Conservation (phyloP, 2,329 filamentous ascomycete species). For the Coniochaeta hoffmannii region DNA sequence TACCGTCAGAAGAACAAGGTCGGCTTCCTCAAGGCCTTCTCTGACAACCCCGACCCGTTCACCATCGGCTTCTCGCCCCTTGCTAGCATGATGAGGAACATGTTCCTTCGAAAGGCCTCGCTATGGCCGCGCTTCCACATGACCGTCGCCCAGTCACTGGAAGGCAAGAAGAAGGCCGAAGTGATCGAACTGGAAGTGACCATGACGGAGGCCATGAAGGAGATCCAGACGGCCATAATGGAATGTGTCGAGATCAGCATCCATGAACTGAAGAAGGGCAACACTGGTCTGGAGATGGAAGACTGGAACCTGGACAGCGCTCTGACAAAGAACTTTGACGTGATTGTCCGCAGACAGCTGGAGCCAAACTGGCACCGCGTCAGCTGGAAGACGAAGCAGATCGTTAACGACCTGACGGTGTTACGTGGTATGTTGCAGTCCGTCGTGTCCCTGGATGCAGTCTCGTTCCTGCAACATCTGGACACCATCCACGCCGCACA, state of each 20-base stretch:
- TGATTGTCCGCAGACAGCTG: conserved; percentile 78
- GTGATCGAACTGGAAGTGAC: conserved; percentile 94
- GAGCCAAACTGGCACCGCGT: conserved; percentile 97
- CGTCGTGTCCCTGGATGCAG: conserved; percentile 78
- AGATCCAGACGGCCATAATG: conserved; percentile 89
- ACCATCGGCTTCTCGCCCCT: conserved; percentile 82
- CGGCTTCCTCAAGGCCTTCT: conserved; percentile 94
- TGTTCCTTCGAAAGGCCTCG: conserved; percentile 83
- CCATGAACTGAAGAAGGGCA: conserved; percentile 84
- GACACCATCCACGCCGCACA: conserved; percentile 92
- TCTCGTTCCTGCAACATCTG: conserved; percentile 85
- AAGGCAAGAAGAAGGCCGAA: conserved; percentile 88
- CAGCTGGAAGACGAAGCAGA: conserved; percentile 90
- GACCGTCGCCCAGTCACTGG: conserved; percentile 78
- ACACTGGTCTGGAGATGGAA: conserved; percentile 85
- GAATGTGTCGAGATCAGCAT: conserved; percentile 96
- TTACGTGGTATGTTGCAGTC: conserved; percentile 75
- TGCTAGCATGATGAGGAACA: conserved; percentile 81
- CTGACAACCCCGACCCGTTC: conserved; percentile 87
- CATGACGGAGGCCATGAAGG: conserved; percentile 90
- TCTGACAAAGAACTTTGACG: conserved; percentile 84
- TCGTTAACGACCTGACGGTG: conserved; percentile 81
- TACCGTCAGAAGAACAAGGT: conserved; percentile 91
- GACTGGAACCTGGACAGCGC: conserved; percentile 96
- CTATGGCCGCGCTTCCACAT: conserved; percentile 93